These are phyloP conservation scores for Guyanaporus albipodus DNA, from an alignment of 768 basidiomycete species.

Conservation along the genomic window DNA sequence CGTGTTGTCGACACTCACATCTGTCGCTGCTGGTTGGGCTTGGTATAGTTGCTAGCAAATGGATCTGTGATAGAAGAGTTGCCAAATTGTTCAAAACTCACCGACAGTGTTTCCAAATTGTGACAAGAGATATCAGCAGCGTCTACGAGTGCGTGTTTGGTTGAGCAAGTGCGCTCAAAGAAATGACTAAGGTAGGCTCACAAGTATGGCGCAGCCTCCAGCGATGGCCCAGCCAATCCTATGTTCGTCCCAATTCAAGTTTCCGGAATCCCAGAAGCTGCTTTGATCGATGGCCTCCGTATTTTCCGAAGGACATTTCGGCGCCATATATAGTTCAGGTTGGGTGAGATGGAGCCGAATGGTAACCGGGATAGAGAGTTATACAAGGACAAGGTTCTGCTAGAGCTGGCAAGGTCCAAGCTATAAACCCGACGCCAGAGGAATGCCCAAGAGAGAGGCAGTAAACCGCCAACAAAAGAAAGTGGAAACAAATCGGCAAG, in stretches of 20 bases:
- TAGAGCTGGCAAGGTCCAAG: conserved; percentile 2
- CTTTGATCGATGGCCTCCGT: conserved; percentile 49
- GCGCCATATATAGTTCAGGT: conserved; percentile 17
- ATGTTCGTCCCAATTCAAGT: conserved; percentile 57
- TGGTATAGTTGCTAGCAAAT: conserved; percentile 61
- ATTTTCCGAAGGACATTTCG: conserved; percentile 51
- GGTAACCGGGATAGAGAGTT: neutral
- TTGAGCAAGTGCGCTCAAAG: neutral
- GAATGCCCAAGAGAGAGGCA: neutral
- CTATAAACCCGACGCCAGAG: conserved; percentile 5
- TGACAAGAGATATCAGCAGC: conserved; percentile 51
- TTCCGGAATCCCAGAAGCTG: conserved; percentile 55
- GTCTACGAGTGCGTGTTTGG: conserved; percentile 39
- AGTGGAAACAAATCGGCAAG: neutral
- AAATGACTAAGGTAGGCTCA: conserved; percentile 33
- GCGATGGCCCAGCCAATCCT: conserved; percentile 73
- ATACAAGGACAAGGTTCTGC: conserved; percentile 7
- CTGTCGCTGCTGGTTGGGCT: conserved; percentile 72
- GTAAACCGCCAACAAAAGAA: neutral
- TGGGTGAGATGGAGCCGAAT: neutral
- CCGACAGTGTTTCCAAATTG: conserved; percentile 63
- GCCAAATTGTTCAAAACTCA: conserved; percentile 28
- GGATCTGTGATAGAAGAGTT: neutral
- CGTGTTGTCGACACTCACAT: conserved; percentile 45
- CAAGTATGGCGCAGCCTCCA: conserved; percentile 54